These are phyloP conservation scores for Solanum okadae DNA, from an alignment of 257 asterid genomes.

Conservation along the genomic window DNA sequence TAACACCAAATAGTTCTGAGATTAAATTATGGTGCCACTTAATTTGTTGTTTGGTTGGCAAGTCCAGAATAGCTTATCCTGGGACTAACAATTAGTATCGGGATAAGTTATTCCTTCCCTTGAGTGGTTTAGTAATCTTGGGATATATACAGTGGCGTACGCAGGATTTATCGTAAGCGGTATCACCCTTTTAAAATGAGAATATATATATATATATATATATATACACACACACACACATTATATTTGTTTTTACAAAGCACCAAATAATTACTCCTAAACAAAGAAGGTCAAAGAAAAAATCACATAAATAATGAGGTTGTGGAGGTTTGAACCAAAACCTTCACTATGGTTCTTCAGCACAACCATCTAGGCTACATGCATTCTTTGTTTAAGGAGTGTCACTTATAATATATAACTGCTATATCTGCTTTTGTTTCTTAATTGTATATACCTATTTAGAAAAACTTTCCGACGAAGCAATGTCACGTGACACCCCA, in stretches of 20 bases:
- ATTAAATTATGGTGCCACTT: not conserved
- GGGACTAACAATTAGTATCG: not conserved
- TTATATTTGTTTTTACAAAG: not conserved
- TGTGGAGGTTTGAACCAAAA: not conserved
- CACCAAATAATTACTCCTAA: not conserved
- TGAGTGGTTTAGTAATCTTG: not conserved
- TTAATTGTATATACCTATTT: not conserved
- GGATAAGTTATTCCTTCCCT: not conserved
- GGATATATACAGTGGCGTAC: not conserved
- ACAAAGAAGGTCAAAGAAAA: not conserved
- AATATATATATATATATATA: too few relatives aligned
- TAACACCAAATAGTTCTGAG: not conserved
- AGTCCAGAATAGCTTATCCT: not conserved
- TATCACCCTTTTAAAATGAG: too few relatives aligned
- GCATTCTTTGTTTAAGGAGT: not conserved
- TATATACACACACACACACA: too few relatives aligned
- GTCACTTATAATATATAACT: not conserved
- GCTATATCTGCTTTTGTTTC: not conserved
- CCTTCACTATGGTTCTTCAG: not conserved
- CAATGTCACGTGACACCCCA: not conserved
- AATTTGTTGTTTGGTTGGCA: not conserved
- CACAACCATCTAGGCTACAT: not conserved
- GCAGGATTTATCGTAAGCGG: too few relatives aligned
- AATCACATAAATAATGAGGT: not conserved
- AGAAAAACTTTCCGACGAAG: not conserved